Base-by-base conservation (phyloP, 371 early-diverging fungal species). In the Batkoa obscura region DNA sequence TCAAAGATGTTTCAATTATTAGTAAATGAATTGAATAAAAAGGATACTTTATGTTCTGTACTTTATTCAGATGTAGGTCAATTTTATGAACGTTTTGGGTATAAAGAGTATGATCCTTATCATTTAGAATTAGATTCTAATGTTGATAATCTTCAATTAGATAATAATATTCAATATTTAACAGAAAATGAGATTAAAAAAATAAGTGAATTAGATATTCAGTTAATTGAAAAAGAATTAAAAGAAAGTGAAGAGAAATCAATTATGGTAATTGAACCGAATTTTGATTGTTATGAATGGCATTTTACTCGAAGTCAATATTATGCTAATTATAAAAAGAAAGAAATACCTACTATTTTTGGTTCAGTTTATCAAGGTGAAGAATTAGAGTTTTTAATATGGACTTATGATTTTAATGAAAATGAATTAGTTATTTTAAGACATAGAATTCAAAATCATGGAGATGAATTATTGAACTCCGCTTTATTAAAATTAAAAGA, bases 61-160 rank as follows among this genome's bases (percentile, higher is more conserved):
- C 58, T 71, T 17, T 69, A 68, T 54, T 66, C 66, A 46, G 72
- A 71, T 48, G 50, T 71, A 3, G 72, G 72, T 4, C 53, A 65
- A 3, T 71, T 68, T 56, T 71, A 71, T 23, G 61, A 48, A 2
- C 53, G 69, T 42, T 43, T 62, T 46, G 72, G 69, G n/a, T 71
- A 66, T 70, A 58, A 59, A 8, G 54, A 62, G 8, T 58, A 63
- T 52, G 51, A 43, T 2, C 59, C 62, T 12, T 54, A 57, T 38
- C 34, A 51, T 31, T 41, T 54, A 17, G 50, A 6, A 43, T 50
- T 30, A 12, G 12, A 32, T 12, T 15, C 1, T 15, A 39, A 6
- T 31, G 2, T 34, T 30, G 30, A 42, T 4, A 50, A 38, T 13
- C 35, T 47, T 1, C 5, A 53, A n/a, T 9, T 15, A 33, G 13